phyloP scores from a whole-genome alignment of 2,329 filamentous ascomycete species.

The Aspergillus tubingensis region DNA sequence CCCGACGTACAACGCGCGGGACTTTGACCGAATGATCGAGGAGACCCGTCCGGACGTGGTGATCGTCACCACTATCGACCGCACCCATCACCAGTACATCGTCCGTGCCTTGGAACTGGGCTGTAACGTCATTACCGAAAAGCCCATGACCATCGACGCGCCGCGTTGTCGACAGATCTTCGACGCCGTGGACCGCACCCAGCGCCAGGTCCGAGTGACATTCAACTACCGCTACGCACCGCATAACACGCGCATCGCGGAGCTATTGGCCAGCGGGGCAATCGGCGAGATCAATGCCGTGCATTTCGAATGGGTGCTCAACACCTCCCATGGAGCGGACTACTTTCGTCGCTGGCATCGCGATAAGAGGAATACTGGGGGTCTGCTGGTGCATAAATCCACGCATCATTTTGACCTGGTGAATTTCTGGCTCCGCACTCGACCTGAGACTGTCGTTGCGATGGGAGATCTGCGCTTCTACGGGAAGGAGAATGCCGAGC shows the following conservation, averaged over 20 bases:
- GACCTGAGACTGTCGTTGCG: conserved; percentile 59
- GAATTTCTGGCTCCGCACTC: conserved; percentile 63
- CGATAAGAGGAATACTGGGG: conserved; percentile 61
- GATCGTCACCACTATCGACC: conserved; percentile 65
- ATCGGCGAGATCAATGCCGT: conserved; percentile 61
- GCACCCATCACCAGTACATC: conserved; percentile 63
- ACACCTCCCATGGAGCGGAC: conserved; percentile 63
- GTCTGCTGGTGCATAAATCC: conserved; percentile 63
- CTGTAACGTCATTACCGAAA: conserved; percentile 64
- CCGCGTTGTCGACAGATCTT: conserved; percentile 58
- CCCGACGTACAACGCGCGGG: conserved; percentile 56
- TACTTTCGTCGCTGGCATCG: conserved; percentile 67
- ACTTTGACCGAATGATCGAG: conserved; percentile 60
- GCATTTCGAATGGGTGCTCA: conserved; percentile 66
- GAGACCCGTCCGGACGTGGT: conserved; percentile 62
- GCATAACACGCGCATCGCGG: conserved; percentile 63
- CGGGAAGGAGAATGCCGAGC: conserved; percentile 62
- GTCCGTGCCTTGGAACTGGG: conserved; percentile 61
- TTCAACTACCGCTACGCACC: conserved; percentile 68
- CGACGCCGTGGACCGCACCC: conserved; percentile 55
- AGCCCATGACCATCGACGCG: conserved; percentile 66
- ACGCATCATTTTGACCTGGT: conserved; percentile 66
- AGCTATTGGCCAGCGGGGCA: conserved; percentile 55
- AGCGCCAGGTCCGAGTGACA: conserved; percentile 56
- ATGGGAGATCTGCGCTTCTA: conserved; percentile 63